These are phyloP conservation scores for Gaeumannomyces sp. DNA, from an alignment of 2,329 filamentous ascomycete genomes.

Conservation along the genomic window DNA sequence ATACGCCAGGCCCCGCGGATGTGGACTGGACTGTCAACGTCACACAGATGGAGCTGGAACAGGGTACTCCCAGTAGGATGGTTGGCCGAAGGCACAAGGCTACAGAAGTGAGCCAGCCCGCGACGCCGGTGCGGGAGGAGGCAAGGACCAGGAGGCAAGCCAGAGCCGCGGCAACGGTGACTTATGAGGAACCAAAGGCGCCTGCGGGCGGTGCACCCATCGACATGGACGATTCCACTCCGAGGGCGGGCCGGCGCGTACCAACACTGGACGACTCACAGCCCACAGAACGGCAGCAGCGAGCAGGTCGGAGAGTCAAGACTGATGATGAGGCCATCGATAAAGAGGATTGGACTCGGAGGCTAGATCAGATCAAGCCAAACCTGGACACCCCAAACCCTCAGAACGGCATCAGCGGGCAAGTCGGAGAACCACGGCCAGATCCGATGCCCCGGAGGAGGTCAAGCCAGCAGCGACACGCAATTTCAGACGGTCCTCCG, in stretches of 20 bases:
- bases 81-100: conserved; percentile 1
- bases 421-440: neutral
- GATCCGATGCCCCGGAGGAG: neutral
- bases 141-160: neutral
- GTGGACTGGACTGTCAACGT: conserved; percentile 8
- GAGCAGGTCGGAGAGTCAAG: too few species aligned
- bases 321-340: conserved; percentile 11
- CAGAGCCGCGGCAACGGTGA: neutral
- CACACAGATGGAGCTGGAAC: conserved; percentile 7
- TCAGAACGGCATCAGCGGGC: neutral
- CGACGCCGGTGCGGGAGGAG: neutral
- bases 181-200: neutral
- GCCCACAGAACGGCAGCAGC: neutral
- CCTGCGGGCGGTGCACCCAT: neutral
- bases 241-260: neutral
- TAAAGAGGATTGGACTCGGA: conserved; percentile 17
- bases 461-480: neutral
- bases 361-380: conserved; percentile 2
- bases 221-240: conserved; percentile 15
- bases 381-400: neutral
- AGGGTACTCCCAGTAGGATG: neutral
- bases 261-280: neutral
- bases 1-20: neutral
- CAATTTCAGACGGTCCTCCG: neutral
- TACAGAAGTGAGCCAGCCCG: neutral